These are phyloP conservation scores for Diaporthe ilicicola DNA, from an alignment of 2,329 filamentous ascomycete species.

Conservation along the genomic window DNA sequence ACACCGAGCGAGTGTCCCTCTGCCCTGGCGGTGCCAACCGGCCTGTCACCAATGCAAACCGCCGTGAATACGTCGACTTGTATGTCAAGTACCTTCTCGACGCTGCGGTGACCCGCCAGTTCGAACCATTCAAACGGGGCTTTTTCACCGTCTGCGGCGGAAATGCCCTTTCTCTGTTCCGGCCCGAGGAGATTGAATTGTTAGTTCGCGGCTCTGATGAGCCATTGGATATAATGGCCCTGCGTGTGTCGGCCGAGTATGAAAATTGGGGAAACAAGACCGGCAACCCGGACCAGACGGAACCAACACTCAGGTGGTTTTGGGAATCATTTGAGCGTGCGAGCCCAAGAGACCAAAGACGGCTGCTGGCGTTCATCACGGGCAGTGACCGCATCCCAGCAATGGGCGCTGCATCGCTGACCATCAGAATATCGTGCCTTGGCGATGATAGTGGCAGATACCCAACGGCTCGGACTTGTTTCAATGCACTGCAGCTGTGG, in stretches of 20 bases:
- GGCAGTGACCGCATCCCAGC: slow-evolving; percentile 91
- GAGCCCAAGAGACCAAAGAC: slow-evolving; percentile 73
- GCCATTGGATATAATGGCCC: slow-evolving; percentile 77
- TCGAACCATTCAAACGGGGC: slow-evolving; percentile 91
- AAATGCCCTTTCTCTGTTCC: slow-evolving; percentile 86
- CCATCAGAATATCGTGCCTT: slow-evolving; percentile 78
- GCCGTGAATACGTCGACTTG: slow-evolving; percentile 85
- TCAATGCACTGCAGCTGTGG: slow-evolving; percentile 84
- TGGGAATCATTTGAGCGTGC: slow-evolving; percentile 82
- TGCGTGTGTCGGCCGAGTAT: slow-evolving; percentile 81
- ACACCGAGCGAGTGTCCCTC: slow-evolving; percentile 71
- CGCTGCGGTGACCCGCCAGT: slow-evolving; percentile 79
- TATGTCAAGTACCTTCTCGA: slow-evolving; percentile 86
- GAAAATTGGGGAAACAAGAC: slow-evolving; percentile 73
- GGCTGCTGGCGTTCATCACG: slow-evolving; percentile 85
- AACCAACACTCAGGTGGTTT: slow-evolving; percentile 83
- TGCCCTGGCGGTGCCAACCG: slow-evolving; percentile 77
- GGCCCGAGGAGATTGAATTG: slow-evolving; percentile 90
- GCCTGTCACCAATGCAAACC: slow-evolving; percentile 84
- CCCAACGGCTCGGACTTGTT: slow-evolving; percentile 89
- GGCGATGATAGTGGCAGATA: slow-evolving; percentile 79
- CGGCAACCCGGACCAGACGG: slow-evolving; percentile 62
- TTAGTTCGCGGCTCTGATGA: slow-evolving; percentile 88
- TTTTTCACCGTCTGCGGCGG: slow-evolving; percentile 93
- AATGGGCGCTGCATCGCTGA: slow-evolving; percentile 81